Evolutionary conservation across 2,329 filamentous ascomycete species (phyloP).

Genomic region (Pseudopyricularia cyperi): DNA sequence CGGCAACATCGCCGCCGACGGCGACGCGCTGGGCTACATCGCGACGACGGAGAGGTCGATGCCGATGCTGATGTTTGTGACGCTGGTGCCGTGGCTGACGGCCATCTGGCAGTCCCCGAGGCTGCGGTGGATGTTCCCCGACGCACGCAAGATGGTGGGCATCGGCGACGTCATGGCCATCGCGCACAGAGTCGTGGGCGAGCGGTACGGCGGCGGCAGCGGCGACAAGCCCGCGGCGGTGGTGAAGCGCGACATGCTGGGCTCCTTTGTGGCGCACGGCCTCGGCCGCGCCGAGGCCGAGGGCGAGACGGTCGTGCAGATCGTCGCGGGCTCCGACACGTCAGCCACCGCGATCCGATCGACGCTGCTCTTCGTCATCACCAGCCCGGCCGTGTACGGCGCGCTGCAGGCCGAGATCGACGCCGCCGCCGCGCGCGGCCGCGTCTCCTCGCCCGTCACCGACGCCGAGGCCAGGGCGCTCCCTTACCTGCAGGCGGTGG

Average conservation of each 20-base stretch:
- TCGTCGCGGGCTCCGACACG: constrained; percentile 37
- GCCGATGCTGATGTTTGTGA: constrained; percentile 27
- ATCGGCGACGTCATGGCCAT: constrained; percentile 7
- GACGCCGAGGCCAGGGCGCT: constrained; percentile 1
- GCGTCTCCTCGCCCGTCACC: constrained; percentile 1
- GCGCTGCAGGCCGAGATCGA: constrained; percentile 10
- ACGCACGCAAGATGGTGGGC: constrained; percentile 5
- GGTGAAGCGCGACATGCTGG: constrained; percentile 7
- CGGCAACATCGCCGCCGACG: constrained; percentile 25
- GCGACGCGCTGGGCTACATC: constrained; percentile 25
- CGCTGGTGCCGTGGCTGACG: constrained; percentile 27
- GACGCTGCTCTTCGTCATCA: constrained; percentile 32
- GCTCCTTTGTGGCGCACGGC: constrained; percentile 9
- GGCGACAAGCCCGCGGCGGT: neutral
- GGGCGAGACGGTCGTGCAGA: constrained; percentile 4
- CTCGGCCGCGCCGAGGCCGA: constrained; percentile 9
- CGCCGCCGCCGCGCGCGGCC: constrained; percentile 4
- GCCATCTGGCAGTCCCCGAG: constrained; percentile 23
- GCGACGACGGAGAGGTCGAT: constrained; percentile 25
- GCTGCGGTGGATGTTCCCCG: constrained; percentile 16
- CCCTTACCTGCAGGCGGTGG: constrained; percentile 7
- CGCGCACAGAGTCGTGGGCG: constrained; percentile 3
- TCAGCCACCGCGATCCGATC: constrained; percentile 33
- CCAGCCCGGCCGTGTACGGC: constrained; percentile 20
- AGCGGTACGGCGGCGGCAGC: neutral